Evolutionary conservation across 805 yeast species (phyloP).

Genomic region (Kluyveromyces aestuarii): DNA sequence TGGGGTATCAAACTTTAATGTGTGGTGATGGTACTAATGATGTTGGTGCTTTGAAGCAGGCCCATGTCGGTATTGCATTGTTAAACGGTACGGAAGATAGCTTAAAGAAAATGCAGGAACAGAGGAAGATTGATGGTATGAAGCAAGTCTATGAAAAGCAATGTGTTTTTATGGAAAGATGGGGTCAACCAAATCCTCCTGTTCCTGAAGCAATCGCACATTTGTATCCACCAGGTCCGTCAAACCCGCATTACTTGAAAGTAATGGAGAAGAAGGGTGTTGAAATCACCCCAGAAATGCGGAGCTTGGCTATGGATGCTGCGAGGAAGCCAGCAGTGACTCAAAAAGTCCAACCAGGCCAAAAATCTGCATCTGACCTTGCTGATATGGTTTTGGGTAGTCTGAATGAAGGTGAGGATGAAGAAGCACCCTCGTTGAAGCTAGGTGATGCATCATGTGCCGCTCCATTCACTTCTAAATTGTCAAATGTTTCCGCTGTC

Average conservation of each 20-base stretch:
- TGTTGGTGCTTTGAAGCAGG: conserved; percentile 98
- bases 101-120: conserved; percentile 79
- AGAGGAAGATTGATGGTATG: conserved; percentile 55
- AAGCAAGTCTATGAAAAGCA: conserved; percentile 76
- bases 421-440: conserved; percentile 86
- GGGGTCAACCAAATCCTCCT: conserved; percentile 79
- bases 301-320: conserved; percentile 47
- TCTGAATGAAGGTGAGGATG: conserved; percentile 37
- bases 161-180: conserved; percentile 62
- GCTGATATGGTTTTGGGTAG: conserved; percentile 31
- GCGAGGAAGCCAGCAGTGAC: conserved; percentile 31
- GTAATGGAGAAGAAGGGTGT: conserved; percentile 83
- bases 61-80: conserved; percentile 96
- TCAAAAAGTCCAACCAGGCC: conserved; percentile 3
- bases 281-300: conserved; percentile 65
- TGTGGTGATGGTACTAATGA: conserved; percentile 99
- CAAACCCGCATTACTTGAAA: conserved; percentile 77
- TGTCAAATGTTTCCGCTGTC: conserved; percentile 85
- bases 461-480: conserved; percentile 95
- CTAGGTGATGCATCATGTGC: conserved; percentile 99
- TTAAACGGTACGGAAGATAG: conserved; percentile 95
- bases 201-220: conserved; percentile 88
- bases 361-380: conserved; percentile 37
- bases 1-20: conserved; percentile 92
- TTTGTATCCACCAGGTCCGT: conserved; percentile 90